phyloP scores from a whole-genome alignment of 192 early-diverging fungal species.

The Funneliformis geosporum region DNA sequence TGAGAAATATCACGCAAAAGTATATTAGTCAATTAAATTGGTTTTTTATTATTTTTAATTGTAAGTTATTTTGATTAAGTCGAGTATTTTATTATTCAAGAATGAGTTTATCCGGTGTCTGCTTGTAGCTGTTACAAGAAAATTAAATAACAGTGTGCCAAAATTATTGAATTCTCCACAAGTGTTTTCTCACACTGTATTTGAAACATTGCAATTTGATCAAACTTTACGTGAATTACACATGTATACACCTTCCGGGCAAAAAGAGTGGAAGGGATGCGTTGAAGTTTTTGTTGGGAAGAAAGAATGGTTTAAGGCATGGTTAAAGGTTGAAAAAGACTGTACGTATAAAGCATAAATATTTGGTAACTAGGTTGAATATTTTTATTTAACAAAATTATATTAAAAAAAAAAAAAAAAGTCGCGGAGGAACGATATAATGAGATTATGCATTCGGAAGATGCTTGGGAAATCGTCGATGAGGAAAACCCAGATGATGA shows the following conservation, averaged over 20 bases:
- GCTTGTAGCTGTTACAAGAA: slow-evolving; percentile 54
- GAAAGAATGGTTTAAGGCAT: slow-evolving; percentile 59
- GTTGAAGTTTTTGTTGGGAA: slow-evolving; percentile 60
- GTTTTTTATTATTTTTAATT: not conserved
- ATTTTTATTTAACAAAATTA: not conserved
- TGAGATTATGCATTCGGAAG: slow-evolving; percentile 58
- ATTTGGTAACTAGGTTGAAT: not conserved
- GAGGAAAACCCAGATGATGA: slow-evolving; percentile 53
- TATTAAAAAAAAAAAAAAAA: slow-evolving; percentile 24
- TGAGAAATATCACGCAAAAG: slow-evolving; percentile 54
- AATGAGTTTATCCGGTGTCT: slow-evolving; percentile 69
- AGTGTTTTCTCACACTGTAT: slow-evolving; percentile 65
- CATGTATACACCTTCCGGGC: slow-evolving; percentile 50
- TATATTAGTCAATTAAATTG: slow-evolving; percentile 6
- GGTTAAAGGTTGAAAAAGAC: slow-evolving; percentile 68
- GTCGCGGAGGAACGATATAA: slow-evolving; percentile 62
- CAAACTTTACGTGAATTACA: slow-evolving; percentile 64
- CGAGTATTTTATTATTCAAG: slow-evolving; percentile 8
- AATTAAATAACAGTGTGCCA: slow-evolving; percentile 56
- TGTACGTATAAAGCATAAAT: slow-evolving; percentile 42
- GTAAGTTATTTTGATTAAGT: not conserved
- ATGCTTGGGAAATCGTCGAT: slow-evolving; percentile 65
- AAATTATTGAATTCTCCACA: slow-evolving; percentile 56
- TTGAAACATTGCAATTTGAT: slow-evolving; percentile 69
- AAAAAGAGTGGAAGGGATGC: slow-evolving; percentile 43